A percentile compares a stretch with the other conserved stretches of the same genome.
These are phyloP conservation scores for Achaetomiella virescens DNA, from an alignment of 495 filamentous ascomycete species.

Conservation along the genomic window DNA sequence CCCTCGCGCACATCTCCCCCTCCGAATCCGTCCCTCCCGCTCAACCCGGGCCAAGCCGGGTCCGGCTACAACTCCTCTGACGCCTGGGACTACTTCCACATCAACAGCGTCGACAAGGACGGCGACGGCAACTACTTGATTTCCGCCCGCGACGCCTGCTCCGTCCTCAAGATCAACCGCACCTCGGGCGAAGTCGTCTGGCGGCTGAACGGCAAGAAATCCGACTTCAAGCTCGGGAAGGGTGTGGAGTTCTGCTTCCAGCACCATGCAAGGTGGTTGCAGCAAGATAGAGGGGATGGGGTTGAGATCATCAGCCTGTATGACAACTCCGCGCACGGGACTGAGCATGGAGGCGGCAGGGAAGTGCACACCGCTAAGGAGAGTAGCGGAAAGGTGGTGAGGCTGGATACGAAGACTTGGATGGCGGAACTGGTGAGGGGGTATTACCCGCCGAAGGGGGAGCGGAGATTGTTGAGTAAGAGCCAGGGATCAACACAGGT, in stretches of 20 bases:
- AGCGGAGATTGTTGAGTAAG: slow-evolving; percentile 45
- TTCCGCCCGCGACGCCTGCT: slow-evolving; percentile 52
- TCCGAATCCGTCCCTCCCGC: slow-evolving; percentile 45
- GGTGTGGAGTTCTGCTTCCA: slow-evolving; percentile 51
- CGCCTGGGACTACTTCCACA: slow-evolving; percentile 61
- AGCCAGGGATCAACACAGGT: slow-evolving; percentile 58
- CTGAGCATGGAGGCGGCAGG: slow-evolving; percentile 29
- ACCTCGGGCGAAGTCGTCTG: slow-evolving; percentile 53
- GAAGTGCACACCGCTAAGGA: slow-evolving; percentile 32
- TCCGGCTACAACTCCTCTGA: slow-evolving; percentile 40
- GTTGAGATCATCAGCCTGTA: slow-evolving; percentile 36
- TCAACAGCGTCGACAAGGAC: slow-evolving; percentile 59
- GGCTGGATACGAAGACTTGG: slow-evolving; percentile 47
- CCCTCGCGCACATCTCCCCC: slow-evolving; percentile 34
- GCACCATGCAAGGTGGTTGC: slow-evolving; percentile 54
- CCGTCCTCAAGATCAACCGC: slow-evolving; percentile 56
- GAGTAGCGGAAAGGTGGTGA: slow-evolving; percentile 53
- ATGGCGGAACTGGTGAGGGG: slow-evolving; percentile 42
- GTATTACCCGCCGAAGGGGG: slow-evolving; percentile 32
- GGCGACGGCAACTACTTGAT: slow-evolving; percentile 52
- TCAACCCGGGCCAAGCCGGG: slow-evolving; percentile 49
- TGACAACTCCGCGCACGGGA: slow-evolving; percentile 35
- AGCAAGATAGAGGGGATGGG: slow-evolving; percentile 19
- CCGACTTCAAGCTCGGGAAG: slow-evolving; percentile 28
- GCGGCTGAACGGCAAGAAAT: slow-evolving; percentile 49